These are phyloP conservation scores for Strobilomyces confusus DNA, from an alignment of 768 basidiomycete species.

Conservation along the genomic window DNA sequence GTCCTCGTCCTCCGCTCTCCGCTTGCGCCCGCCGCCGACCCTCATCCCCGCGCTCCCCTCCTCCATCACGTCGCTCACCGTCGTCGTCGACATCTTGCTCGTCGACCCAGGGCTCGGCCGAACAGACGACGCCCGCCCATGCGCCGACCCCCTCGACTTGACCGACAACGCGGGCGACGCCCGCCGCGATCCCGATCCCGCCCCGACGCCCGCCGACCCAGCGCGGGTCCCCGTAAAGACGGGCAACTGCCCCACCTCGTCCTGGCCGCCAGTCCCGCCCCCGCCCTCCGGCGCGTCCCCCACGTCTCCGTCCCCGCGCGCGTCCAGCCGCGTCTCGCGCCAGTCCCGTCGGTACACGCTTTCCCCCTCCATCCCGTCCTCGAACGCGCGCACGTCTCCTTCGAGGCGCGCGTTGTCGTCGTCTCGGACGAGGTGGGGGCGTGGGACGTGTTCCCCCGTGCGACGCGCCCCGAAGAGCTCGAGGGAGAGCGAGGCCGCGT, in stretches of 20 bases:
- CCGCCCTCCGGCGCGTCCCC: too few species aligned
- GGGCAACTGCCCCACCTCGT: constrained; percentile 29
- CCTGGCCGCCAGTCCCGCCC: too few species aligned
- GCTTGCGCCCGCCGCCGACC: constrained; percentile 34
- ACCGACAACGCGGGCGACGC: constrained; percentile 35
- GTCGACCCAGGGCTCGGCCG: constrained; percentile 49
- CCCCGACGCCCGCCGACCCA: constrained; percentile 9
- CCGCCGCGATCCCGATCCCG: constrained; percentile 32
- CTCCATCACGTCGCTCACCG: constrained; percentile 41
- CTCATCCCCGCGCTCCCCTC: constrained; percentile 29
- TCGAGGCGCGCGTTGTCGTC: constrained; percentile 29
- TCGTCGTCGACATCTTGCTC: constrained; percentile 43
- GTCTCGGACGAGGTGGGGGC: neutral
- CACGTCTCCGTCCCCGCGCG: neutral
- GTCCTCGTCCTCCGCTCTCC: constrained; percentile 55
- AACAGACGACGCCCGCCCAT: constrained; percentile 25
- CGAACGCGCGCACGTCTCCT: constrained; percentile 53
- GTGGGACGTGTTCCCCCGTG: constrained; percentile 54
- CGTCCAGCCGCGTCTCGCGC: constrained; percentile 59
- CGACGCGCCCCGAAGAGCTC: constrained; percentile 64
- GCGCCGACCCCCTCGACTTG: constrained; percentile 32
- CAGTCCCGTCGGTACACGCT: constrained; percentile 71
- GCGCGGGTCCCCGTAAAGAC: constrained; percentile 17
- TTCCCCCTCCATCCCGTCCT: constrained; percentile 61
- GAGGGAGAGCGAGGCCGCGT: constrained; percentile 66